Conservation (phyloP, 345 rosid genomes). For the Linum tenue region DNA sequence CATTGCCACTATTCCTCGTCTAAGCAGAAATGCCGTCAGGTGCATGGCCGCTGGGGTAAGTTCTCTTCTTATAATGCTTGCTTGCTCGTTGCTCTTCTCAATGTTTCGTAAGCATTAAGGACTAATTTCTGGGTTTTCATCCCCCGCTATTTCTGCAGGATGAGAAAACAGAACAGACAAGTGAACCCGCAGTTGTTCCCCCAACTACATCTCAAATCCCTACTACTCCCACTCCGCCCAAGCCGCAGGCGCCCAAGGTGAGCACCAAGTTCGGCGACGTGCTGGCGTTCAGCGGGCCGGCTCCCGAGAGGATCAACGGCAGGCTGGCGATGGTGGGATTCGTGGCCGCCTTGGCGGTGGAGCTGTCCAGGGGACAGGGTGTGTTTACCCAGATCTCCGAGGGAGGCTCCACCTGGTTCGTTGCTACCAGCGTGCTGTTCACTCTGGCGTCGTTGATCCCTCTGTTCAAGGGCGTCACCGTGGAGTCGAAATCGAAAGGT, state of each 20-base stretch:
- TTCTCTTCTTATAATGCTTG: background rate
- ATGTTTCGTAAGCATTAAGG: no score
- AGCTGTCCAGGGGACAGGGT: no score
- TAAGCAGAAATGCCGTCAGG: conserved; percentile 27
- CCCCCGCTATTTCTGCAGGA: no score
- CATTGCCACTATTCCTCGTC: conserved; percentile 4
- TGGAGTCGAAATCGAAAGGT: conserved; percentile 38
- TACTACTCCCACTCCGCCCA: background rate
- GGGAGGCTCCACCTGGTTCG: conserved; percentile 55
- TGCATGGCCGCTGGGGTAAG: conserved; percentile 39
- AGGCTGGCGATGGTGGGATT: no score
- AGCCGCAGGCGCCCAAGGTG: conserved; percentile 17
- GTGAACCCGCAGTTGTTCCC: background rate
- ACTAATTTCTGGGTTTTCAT: no score
- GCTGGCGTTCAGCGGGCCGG: conserved; percentile 73
- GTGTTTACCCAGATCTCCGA: conserved; percentile 34
- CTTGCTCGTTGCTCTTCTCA: background rate
- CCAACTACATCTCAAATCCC: background rate
- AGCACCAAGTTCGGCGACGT: conserved; percentile 51
- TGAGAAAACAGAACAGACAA: no score
- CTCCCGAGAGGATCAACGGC: conserved; percentile 31
- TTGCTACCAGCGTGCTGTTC: conserved; percentile 43
- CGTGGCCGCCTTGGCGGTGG: no score
- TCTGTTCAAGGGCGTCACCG: conserved; percentile 45
- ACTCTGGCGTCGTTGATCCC: conserved; percentile 63